Evolutionary conservation across 495 filamentous ascomycete genomes (phyloP), one percentile per base, ranked within the genome.

Genomic region (Staphylotrichum longicolle): DNA sequence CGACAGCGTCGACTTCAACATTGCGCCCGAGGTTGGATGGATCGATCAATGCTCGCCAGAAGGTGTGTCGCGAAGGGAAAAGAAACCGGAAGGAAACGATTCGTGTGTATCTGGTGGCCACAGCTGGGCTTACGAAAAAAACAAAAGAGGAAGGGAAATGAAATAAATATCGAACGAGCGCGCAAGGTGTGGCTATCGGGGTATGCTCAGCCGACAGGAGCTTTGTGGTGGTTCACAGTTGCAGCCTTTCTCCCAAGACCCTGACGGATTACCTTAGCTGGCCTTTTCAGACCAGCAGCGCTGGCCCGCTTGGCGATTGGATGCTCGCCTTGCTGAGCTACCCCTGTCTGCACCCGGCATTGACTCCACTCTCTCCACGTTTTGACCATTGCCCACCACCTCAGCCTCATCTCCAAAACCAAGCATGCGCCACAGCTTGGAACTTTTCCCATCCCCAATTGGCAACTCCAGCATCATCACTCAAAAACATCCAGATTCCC

Each of bases 1-100:
- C 64, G 79, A 81, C 68, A 83, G 71, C 62, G 73, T 71, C 52
- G 70, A 74, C 57, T 72, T 68, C 62, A 81, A 70, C 72, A 85
- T 85, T 42, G 63, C 50, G 40, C 27, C 50, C 45, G 58, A 39
- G 39, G 51, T 34, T 37, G 46, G 50, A 40, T 35, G 53, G 51
- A 53, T 62, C 48, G 58, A 45, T 33, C 11, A 30, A 52, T 37
- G 7, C n/a, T 51, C 27, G 40, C 45, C 37, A 49, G 60, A 10
- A 30, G n/a, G 6, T 11, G n/a, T 7, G 30, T 34, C 42, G 45
- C 20, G 50, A 58, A 46, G 15, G 20, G 42, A 61, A 48, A 15
- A 51, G 42, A 35, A 41, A 57, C 14, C 15, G 35, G 27, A 39
- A 42, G 60, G 42, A 46, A 54, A 37, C 20, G 52, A n/a, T 14